Evolutionary conservation across 2,329 filamentous ascomycete genomes (phyloP).

Genomic region (Aspergillus fischeri): DNA sequence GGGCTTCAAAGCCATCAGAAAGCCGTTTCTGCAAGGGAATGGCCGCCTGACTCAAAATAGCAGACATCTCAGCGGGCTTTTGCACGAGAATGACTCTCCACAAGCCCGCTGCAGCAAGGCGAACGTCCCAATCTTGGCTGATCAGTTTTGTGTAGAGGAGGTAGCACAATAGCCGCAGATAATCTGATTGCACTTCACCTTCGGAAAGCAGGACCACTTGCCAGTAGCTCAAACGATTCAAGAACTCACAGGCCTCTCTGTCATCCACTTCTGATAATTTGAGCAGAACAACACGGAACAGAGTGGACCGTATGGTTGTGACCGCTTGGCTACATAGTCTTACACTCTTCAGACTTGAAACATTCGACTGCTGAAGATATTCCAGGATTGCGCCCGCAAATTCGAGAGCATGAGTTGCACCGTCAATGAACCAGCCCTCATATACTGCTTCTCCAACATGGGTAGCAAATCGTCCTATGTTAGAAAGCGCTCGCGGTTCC

Average conservation of each 20-base stretch:
- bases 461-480: conserved; percentile 73
- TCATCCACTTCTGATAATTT: conserved; percentile 80
- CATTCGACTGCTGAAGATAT: conserved; percentile 79
- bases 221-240: conserved; percentile 91
- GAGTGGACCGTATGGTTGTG: conserved; percentile 67
- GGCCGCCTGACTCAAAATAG: conserved; percentile 68
- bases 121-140: conserved; percentile 62
- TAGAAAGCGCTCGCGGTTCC: conserved; percentile 80
- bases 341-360: conserved; percentile 77
- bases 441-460: conserved; percentile 89
- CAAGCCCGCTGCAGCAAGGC: conserved; percentile 73
- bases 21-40: conserved; percentile 67
- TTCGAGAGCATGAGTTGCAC: conserved; percentile 76
- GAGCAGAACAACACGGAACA: conserved; percentile 75
- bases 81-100: conserved; percentile 93
- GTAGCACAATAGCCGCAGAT: conserved; percentile 83
- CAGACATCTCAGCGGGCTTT: conserved; percentile 76
- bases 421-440: conserved; percentile 94
- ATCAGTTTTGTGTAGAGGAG: conserved; percentile 86
- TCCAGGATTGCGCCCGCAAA: conserved; percentile 82
- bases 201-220: conserved; percentile 82
- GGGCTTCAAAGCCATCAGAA: conserved; percentile 71
- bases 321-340: conserved; percentile 86
- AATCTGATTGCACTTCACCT: conserved; percentile 73
- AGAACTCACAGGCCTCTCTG: conserved; percentile 63